Evolutionary conservation across 306 rosid species (phyloP), one percentile per base, ranked within the genome.

Genomic region (Biancaea sappan): DNA sequence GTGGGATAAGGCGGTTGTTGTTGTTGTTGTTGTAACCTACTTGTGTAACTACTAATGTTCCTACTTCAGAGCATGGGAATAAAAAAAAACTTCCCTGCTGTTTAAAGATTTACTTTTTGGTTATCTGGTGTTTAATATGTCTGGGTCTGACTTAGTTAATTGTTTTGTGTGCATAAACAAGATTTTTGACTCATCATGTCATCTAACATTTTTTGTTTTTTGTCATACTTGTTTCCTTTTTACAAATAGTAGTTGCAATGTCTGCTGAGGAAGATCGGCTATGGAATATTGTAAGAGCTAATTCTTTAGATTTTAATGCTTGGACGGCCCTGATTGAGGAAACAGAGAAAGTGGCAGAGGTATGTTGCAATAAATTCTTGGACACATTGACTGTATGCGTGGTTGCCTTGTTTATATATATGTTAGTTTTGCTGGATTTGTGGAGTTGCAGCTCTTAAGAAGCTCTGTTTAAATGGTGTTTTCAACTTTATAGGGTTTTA

Each of bases 281-380:
- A 25, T 95, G 99, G 99, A 95, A 87, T 86, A 90, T 90, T 77
- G 97, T 95, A 74, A 87, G 90, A 66, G 92, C 97, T 28, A 90
- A 90, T 87, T 92, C 99, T 48, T 54, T 91, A 77, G 99, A 95
- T 88, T 95, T 95, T 76, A 92, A 88, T 83, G 86, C 96, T 12
- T 95, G 99, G 99, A 95, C 94, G 52, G 62, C 97, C 73, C 83
- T 95, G 87, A 89, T 95, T 46, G 99, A 95, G 75, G 99, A 92
- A 84, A 90, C 99, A 16, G 99, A 95, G 87, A 95, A 87, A 80
- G 86, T 84, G 66, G 89, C 96, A 35, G 97, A 92, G 98, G 99
- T 92, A 69, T 73, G 82, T 59, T 53, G 16, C 28, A 72, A 50
- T 68, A 3, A 26, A 44, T 24, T 72, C 26, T 54, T 15, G 6